Evolutionary conservation across 1,139 yeast species (phyloP).

Genomic region (Pneumocystis jirovecii): DNA sequence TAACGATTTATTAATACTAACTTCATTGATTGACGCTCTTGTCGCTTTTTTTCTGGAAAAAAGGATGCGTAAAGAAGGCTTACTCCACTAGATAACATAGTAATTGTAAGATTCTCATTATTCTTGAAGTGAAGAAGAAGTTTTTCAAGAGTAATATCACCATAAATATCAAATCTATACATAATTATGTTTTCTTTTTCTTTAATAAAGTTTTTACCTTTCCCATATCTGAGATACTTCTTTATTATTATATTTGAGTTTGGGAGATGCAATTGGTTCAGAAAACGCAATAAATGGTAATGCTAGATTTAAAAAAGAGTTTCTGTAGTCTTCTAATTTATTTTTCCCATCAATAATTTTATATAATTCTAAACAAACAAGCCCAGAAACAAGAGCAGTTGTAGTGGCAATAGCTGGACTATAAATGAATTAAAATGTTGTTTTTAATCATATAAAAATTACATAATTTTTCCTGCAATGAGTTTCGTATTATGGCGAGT

Average conservation of each 20-base stretch:
- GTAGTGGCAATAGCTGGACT: slow-evolving; percentile 95
- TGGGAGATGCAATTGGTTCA: slow-evolving; percentile 80
- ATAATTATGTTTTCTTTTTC: background rate
- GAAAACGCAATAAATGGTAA: slow-evolving; percentile 93
- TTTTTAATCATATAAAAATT: background rate
- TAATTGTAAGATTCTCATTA: slow-evolving; percentile 69
- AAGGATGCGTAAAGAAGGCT: slow-evolving; percentile 82
- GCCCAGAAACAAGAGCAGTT: slow-evolving; percentile 89
- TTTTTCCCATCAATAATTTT: slow-evolving; percentile 63
- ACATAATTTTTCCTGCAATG: slow-evolving; percentile 35
- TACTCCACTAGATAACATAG: slow-evolving; percentile 87
- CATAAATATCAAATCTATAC: slow-evolving; percentile 57
- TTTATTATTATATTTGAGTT: slow-evolving; percentile 67
- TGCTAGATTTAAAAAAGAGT: slow-evolving; percentile 87
- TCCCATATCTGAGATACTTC: slow-evolving; percentile 89
- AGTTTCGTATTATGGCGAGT: slow-evolving; percentile 63
- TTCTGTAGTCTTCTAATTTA: slow-evolving; percentile 72
- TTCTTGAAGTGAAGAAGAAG: slow-evolving; percentile 61
- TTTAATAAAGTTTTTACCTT: background rate
- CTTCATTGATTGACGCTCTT: slow-evolving; percentile 38
- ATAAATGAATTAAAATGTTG: slow-evolving; percentile 61
- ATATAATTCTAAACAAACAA: slow-evolving; percentile 80
- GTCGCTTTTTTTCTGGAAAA: slow-evolving; percentile 78
- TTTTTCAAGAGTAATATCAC: slow-evolving; percentile 63
- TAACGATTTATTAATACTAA: background rate